Evolutionary conservation across 1,284 basidiomycete species (phyloP).

Genomic region (Ustilago tritici): DNA sequence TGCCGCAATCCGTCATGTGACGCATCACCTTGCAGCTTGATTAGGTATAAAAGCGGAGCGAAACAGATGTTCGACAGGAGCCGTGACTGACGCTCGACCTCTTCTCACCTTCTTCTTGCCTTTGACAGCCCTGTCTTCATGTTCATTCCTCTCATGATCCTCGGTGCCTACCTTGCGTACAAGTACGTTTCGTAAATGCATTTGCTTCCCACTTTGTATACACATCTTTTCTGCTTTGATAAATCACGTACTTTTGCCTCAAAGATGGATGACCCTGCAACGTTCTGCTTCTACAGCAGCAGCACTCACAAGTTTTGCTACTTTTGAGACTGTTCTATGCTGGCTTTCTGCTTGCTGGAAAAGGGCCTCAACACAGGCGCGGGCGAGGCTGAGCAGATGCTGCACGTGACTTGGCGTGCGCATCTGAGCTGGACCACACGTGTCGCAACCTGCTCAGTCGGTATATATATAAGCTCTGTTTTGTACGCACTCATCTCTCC

Average conservation of each 20-base stretch:
- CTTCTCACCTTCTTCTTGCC: neutral
- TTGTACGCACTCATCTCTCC: too few relatives aligned
- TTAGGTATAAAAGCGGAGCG: neutral
- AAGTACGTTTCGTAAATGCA: slow-evolving; percentile 49
- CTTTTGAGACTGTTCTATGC: neutral
- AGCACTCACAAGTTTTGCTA: too few relatives aligned
- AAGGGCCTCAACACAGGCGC: too few relatives aligned
- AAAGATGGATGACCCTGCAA: neutral
- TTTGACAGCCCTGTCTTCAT: slow-evolving; percentile 60
- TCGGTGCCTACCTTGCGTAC: slow-evolving; percentile 61
- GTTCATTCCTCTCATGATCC: slow-evolving; percentile 60
- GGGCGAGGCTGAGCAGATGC: too few relatives aligned
- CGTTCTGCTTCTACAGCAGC: neutral
- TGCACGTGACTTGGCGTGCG: too few relatives aligned
- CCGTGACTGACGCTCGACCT: slow-evolving; percentile 2
- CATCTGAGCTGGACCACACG: too few relatives aligned
- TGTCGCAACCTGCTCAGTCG: too few relatives aligned
- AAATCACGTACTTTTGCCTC: slow-evolving; percentile 12
- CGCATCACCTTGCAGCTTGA: neutral
- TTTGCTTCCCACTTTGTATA: slow-evolving; percentile 5
- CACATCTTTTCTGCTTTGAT: slow-evolving; percentile 7
- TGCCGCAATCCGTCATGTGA: neutral
- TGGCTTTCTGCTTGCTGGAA: too few relatives aligned
- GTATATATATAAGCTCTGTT: too few relatives aligned
- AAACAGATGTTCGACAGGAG: neutral